These are phyloP conservation scores for Trichoderma sp. DNA, from an alignment of 2,329 filamentous ascomycete genomes.

Conservation along the genomic window DNA sequence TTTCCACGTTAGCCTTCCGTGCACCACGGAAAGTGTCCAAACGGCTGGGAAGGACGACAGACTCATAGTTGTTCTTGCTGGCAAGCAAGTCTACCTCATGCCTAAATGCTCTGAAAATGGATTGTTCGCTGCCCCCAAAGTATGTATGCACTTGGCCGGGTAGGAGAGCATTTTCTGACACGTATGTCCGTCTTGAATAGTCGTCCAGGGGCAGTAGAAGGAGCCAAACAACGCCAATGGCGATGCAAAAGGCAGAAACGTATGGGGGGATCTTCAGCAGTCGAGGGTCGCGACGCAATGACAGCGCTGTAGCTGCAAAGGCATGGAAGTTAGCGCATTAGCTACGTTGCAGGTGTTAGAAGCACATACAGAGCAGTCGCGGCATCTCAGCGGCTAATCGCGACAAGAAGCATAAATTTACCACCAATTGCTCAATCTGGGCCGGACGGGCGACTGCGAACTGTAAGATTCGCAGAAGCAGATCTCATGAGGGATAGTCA, in stretches of 20 bases:
- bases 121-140: conserved; percentile 93
- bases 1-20: background rate
- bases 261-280: conserved; percentile 83
- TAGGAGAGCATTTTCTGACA: conserved; percentile 93
- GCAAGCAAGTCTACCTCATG: conserved; percentile 71
- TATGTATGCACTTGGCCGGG: conserved; percentile 98
- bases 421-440: background rate
- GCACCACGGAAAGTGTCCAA: background rate
- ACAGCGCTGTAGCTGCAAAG: conserved; percentile 55
- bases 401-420: background rate
- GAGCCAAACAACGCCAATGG: conserved; percentile 85
- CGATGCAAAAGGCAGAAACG: conserved; percentile 77
- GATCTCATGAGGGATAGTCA: background rate
- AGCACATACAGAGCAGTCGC: conserved; percentile 20
- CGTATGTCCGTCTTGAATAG: conserved; percentile 90
- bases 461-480: background rate
- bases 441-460: background rate
- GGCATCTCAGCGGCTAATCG: conserved; percentile 9
- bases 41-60: conserved; percentile 25
- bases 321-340: background rate
- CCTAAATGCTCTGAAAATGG: conserved; percentile 86
- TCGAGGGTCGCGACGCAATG: conserved; percentile 75
- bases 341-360: background rate
- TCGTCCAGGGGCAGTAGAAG: conserved; percentile 84
- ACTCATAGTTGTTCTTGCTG: conserved; percentile 52